Conservation (phyloP, 2,329 filamentous ascomycete genomes). For the Pyricularia grisea region DNA sequence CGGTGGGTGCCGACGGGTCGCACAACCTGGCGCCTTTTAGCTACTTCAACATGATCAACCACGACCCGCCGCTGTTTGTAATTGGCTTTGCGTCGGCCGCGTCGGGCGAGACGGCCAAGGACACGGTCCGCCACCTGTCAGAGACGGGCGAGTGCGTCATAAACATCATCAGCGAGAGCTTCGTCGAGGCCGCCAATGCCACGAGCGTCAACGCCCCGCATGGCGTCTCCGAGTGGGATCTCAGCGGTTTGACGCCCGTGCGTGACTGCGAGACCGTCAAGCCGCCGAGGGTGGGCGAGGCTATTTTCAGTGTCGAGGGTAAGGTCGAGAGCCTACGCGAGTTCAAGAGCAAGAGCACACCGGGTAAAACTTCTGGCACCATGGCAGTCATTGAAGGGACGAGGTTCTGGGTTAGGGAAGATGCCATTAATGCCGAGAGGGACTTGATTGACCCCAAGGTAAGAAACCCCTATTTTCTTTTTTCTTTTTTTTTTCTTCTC, state of each 20-base stretch:
- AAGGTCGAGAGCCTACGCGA: constrained; percentile 67
- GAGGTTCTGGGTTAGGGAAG: constrained; percentile 81
- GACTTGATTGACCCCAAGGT: constrained; percentile 65
- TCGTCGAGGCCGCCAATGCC: constrained; percentile 81
- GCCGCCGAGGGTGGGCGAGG: constrained; percentile 64
- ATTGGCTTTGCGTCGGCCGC: constrained; percentile 39
- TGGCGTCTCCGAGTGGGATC: constrained; percentile 68
- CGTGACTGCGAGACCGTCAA: constrained; percentile 53
- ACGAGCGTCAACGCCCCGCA: constrained; percentile 69
- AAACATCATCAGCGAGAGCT: constrained; percentile 81
- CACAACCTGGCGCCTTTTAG: constrained; percentile 81
- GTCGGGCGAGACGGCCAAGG: constrained; percentile 49
- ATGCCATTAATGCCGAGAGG: constrained; percentile 71
- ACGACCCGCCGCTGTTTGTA: constrained; percentile 79
- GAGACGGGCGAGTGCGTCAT: constrained; percentile 69
- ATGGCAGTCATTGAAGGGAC: constrained; percentile 74
- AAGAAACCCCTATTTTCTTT: constrained; percentile 18
- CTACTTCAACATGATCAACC: constrained; percentile 75
- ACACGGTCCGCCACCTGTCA: constrained; percentile 65
- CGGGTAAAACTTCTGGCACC: constrained; percentile 66
- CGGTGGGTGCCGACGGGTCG: constrained; percentile 46
- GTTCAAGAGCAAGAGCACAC: constrained; percentile 62
- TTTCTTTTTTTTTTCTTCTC: constrained; percentile 2
- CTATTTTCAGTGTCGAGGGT: constrained; percentile 74
- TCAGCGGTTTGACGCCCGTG: constrained; percentile 63